Evolutionary conservation across 768 basidiomycete species (phyloP).

Genomic region (Hygrophoropsis aurantiaca): DNA sequence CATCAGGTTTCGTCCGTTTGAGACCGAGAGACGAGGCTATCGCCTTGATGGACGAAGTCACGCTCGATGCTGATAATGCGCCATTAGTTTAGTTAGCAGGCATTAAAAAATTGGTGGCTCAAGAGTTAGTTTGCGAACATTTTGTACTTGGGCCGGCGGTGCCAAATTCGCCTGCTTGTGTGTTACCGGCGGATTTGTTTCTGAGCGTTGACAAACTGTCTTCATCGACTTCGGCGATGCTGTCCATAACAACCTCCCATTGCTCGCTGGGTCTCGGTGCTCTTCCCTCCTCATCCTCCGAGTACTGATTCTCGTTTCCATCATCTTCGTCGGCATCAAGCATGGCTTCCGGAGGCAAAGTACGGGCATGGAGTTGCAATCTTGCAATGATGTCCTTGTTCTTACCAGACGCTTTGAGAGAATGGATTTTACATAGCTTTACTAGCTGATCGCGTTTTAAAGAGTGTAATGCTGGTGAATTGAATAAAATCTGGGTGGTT

Average conservation of each 20-base stretch:
- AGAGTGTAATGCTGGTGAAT: constrained; percentile 80
- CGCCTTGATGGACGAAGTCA: constrained; percentile 72
- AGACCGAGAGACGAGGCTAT: constrained; percentile 76
- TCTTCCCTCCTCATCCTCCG: constrained; percentile 9
- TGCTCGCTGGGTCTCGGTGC: constrained; percentile 68
- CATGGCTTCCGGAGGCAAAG: constrained; percentile 57
- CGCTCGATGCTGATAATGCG: constrained; percentile 46
- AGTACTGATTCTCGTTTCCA: constrained; percentile 31
- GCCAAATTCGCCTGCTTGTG: constrained; percentile 68
- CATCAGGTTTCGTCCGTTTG: constrained; percentile 41
- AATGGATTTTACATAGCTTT: constrained; percentile 82
- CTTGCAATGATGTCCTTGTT: constrained; percentile 70
- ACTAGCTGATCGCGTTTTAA: constrained; percentile 84
- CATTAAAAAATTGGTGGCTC: no score
- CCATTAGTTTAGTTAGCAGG: no score
- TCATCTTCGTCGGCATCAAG: constrained; percentile 34
- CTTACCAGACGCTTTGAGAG: constrained; percentile 79
- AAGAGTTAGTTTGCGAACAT: constrained; percentile 38
- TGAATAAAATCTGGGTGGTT: constrained; percentile 79
- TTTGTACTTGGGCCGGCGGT: constrained; percentile 52
- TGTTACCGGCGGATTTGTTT: constrained; percentile 41
- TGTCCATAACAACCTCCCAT: constrained; percentile 88
- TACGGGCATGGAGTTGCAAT: constrained; percentile 64
- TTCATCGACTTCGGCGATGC: constrained; percentile 69
- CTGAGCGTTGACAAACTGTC: constrained; percentile 21